Evolutionary conservation across 139 green algal genomes (phyloP), one percentile per base, ranked within the genome.

Genomic region (Tetraselmis chui): DNA sequence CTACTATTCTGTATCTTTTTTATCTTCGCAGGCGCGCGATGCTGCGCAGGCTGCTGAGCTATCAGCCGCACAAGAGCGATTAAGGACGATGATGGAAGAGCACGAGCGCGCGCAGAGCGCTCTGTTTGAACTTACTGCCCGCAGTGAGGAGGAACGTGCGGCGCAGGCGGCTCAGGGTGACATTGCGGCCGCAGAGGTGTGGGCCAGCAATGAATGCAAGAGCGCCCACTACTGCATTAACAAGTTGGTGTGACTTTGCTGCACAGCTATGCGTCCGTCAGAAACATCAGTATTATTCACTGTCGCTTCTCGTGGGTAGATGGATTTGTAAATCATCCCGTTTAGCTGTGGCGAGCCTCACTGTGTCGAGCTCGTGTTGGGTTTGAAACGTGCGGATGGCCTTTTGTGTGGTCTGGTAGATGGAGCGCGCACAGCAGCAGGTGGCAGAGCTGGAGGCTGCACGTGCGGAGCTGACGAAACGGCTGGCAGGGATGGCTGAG

Each of bases 131-230:
- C 26, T 80, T 1, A 80, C 28, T 29, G 29, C 29, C 29, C 29
- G 75, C 23, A 80, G 58, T 58, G 81, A 85, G 76, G 81, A 82
- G 31, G 32, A 82, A 2, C 75, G 75, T 23, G 79, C 79, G 79
- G 30, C 31, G 1, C n/a, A 67, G 18, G 31, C 32, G 79, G 30
- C 31, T 23, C 45, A 82, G n/a, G 28, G 76, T 27, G 79, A 67
- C 18, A 59, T 59, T 45, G 75, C 75, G 79, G 29, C n/a, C 28
- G 75, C 30, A 29, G 30, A 82, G 31, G 23, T 82, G 1, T 25
- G 30, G 1, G 30, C 75, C n/a, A n/a, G n/a, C n/a, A n/a, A n/a
- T n/a, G n/a, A n/a, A n/a, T n/a, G n/a, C n/a, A n/a, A n/a, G n/a
- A n/a, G 29, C 30, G 11, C 24, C 79, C 28, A 30, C 79, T 82